Evolutionary conservation across 2,329 filamentous ascomycete genomes (phyloP).

Genomic region (Hypoxylon sp.): DNA sequence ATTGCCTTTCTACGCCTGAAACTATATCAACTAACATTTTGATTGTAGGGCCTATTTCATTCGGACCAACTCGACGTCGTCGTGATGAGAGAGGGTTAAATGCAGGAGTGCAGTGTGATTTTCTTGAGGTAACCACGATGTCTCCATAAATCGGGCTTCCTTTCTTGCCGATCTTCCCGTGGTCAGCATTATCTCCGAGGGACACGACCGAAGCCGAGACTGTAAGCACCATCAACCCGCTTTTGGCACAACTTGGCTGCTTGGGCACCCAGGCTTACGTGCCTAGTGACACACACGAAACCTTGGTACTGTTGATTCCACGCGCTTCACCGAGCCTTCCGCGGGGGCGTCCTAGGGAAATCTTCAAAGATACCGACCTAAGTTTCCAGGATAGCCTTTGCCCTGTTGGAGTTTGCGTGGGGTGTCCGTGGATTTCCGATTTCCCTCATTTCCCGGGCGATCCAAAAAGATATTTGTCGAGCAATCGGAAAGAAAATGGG

Average conservation of each 20-base stretch:
- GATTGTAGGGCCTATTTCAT: conserved; percentile 55
- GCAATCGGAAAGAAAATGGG: conserved; percentile 39
- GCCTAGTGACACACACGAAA: conserved; percentile 22
- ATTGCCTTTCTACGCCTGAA: background rate
- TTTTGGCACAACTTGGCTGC: conserved; percentile 11
- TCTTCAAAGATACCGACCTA: conserved; percentile 9
- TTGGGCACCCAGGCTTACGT: conserved; percentile 24
- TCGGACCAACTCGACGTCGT: conserved; percentile 50
- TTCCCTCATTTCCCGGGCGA: conserved; percentile 26
- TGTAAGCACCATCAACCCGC: conserved; percentile 19
- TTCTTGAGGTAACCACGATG: conserved; percentile 37
- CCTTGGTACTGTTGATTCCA: conserved; percentile 9
- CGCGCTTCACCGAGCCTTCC: conserved; percentile 14
- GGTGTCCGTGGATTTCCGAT: conserved; percentile 24
- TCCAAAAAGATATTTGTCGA: conserved; percentile 36
- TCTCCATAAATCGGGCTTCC: conserved; percentile 35
- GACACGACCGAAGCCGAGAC: conserved; percentile 38
- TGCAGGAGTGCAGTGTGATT: conserved; percentile 25
- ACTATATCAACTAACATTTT: conserved; percentile 34
- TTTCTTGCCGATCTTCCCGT: conserved; percentile 40
- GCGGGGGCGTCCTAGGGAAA: conserved; percentile 25
- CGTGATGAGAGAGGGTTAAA: conserved; percentile 40
- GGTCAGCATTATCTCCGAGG: conserved; percentile 46
- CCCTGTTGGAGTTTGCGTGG: conserved; percentile 28
- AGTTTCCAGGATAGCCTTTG: conserved; percentile 6